Base-by-base conservation (phyloP, 345 rosid species). In the Bretschneidera sinensis region DNA sequence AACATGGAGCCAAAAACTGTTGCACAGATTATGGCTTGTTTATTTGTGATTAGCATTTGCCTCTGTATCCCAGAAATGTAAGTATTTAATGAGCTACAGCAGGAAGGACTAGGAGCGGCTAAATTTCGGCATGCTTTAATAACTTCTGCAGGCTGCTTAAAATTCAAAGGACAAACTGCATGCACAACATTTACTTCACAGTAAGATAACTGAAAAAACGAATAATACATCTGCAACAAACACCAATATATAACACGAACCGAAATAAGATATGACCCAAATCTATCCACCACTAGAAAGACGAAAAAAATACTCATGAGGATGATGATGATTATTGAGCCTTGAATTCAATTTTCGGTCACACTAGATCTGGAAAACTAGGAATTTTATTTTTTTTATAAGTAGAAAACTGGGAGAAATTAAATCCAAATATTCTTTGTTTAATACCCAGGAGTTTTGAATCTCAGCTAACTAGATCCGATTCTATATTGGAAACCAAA, bases 1-100 rank as follows among this genome's bases (percentile, higher is more conserved):
- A 94, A 72, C 82, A 87, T 77, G 34, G 97, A 80, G 47, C 99
- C 99, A 48, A 94, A 80, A 57, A 74, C 72, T 25, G 91, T 81
- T 22, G 99, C 92, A 78, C 99, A 94, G 33, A 87, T 81, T 60
- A 94, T 90, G 43, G 99, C 97, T 69, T 90, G 99, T 73, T 87
- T 85, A 76, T 94, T 94, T 59, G 97, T 94, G 60, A 94, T 94
- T 62, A 94, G 71, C 96, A 90, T 94, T 71, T 94, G 97, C 71
- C 79, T 89, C 49, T 88, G 99, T 70, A 94, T 64, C 60, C 95
- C 83, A 7, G 84, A 78, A 53, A 94, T 87, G 69, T 94, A 94
- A 20, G 84, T 58, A 67, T 86, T 87, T 57, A 94, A 64, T 34
- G 99, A 84, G 80, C 95, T 86, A 76, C 99, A 94, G 63, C 99